Evolutionary conservation across 2,329 filamentous ascomycete genomes (phyloP).

Genomic region (Teratosphaeriaceae sp.): DNA sequence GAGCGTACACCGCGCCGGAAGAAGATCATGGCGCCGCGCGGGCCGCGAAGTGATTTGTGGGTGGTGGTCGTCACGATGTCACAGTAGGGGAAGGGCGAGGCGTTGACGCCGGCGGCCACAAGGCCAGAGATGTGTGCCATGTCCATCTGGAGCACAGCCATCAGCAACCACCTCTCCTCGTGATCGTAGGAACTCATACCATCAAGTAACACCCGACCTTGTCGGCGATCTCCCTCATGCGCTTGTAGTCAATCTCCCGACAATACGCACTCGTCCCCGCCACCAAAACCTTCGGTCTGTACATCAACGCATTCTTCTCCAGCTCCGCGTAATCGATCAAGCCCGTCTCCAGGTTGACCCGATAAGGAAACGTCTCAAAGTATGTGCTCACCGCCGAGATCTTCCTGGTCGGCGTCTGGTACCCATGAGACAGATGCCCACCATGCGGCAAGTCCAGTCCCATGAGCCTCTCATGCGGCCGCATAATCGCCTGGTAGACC

Average conservation of each 20-base stretch:
- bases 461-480: slow-evolving; percentile 93
- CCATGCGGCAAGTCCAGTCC: slow-evolving; percentile 94
- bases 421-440: slow-evolving; percentile 92
- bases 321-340: slow-evolving; percentile 96
- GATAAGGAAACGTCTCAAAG: slow-evolving; percentile 98
- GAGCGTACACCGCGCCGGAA: slow-evolving; percentile 95
- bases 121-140: slow-evolving; percentile 99
- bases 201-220: slow-evolving; percentile 90
- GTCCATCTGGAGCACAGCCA: too few relatives aligned
- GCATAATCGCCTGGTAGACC: slow-evolving; percentile 88
- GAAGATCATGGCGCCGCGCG: slow-evolving; percentile 99
- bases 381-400: slow-evolving; percentile 98
- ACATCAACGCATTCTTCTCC: slow-evolving; percentile 82
- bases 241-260: slow-evolving; percentile 91
- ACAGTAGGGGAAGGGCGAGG: slow-evolving; percentile 84
- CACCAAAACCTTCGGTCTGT: slow-evolving; percentile 92
- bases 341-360: slow-evolving; percentile 80
- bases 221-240: slow-evolving; percentile 95
- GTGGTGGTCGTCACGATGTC: slow-evolving; percentile 98
- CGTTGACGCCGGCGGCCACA: slow-evolving; percentile 86
- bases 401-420: slow-evolving; percentile 76
- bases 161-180: too few relatives aligned
- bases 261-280: slow-evolving; percentile 98
- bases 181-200: too few relatives aligned
- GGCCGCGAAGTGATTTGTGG: slow-evolving; percentile 97